A percentile compares a stretch with the other conserved stretches of the same genome.
Evolutionary conservation across 116 monocot species (phyloP).

Genomic region (Cymodocea nodosa): DNA sequence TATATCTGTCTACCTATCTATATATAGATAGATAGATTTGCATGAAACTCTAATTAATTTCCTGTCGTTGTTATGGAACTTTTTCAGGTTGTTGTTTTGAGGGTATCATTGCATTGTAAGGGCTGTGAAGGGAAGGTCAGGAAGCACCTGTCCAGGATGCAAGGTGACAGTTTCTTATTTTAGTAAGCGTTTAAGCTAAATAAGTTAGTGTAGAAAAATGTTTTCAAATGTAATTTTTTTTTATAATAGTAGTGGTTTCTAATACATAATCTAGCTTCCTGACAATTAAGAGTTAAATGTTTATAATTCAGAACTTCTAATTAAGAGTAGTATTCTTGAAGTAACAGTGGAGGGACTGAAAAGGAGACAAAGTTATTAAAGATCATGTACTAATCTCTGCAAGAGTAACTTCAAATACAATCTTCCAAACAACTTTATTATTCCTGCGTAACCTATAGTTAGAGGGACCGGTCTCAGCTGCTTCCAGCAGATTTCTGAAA

Average conservation of each 20-base stretch:
- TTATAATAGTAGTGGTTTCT: too few species aligned
- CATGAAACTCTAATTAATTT: background rate
- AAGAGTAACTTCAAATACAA: slow-evolving; percentile 1
- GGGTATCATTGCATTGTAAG: slow-evolving; percentile 18
- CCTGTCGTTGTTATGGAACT: background rate
- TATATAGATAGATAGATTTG: too few species aligned
- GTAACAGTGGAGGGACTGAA: background rate
- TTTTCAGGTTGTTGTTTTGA: slow-evolving; percentile 14
- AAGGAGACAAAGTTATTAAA: background rate
- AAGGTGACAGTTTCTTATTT: slow-evolving; percentile 2
- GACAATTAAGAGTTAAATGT: too few species aligned
- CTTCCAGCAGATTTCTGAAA: too few species aligned
- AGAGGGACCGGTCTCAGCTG: background rate
- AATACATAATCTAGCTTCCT: too few species aligned
- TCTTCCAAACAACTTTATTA: slow-evolving; percentile 2
- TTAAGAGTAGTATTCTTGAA: too few species aligned
- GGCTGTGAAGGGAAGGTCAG: slow-evolving; percentile 22
- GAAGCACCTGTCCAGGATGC: slow-evolving; percentile 15
- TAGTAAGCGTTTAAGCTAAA: too few species aligned
- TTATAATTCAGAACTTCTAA: too few species aligned
- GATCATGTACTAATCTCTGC: too few species aligned
- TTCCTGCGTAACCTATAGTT: background rate
- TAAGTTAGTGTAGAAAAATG: too few species aligned
- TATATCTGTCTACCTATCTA: too few species aligned
- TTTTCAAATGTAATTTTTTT: too few species aligned